phyloP scores from a whole-genome alignment of 768 basidiomycete genomes.

The Russula earlei region DNA sequence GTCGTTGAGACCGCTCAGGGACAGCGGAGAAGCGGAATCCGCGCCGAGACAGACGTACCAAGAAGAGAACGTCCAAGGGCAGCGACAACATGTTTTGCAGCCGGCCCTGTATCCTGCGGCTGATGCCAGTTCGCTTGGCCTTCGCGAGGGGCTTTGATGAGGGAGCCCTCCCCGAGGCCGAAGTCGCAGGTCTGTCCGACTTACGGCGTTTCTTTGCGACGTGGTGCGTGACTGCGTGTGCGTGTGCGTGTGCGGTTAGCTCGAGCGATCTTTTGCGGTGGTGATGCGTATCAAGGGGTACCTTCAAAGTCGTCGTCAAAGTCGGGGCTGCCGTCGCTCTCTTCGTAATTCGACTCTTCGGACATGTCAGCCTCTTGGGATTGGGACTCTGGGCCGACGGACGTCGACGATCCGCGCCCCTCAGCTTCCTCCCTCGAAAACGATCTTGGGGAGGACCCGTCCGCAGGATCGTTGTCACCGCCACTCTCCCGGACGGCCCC shows the following conservation, averaged over 20 bases:
- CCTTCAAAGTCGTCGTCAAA: not conserved
- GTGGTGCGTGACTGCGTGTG: not conserved
- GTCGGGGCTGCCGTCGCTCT: not conserved
- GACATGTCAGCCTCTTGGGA: too few relatives aligned
- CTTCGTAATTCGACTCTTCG: not conserved
- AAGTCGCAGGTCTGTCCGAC: not conserved
- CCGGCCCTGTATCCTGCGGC: slow-evolving; percentile 9
- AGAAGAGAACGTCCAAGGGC: slow-evolving; percentile 16
- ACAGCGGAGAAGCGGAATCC: not conserved
- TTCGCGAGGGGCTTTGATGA: not conserved
- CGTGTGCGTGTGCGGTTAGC: not conserved
- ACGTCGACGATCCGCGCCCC: not conserved
- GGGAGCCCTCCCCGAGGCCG: not conserved
- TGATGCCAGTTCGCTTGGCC: not conserved
- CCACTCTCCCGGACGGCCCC: too few relatives aligned
- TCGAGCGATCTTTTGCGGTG: not conserved
- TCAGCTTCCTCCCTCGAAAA: not conserved
- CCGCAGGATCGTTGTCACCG: too few relatives aligned
- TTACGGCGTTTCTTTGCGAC: slow-evolving; percentile 11
- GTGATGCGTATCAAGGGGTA: not conserved
- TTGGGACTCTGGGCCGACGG: not conserved
- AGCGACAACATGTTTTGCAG: slow-evolving; percentile 15
- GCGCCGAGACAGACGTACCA: not conserved
- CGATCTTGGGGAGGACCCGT: not conserved
- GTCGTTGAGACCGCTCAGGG: not conserved